Evolutionary conservation across 768 basidiomycete genomes (phyloP), one percentile per base, ranked within the genome.

Genomic region (Tephrocybe sp.): DNA sequence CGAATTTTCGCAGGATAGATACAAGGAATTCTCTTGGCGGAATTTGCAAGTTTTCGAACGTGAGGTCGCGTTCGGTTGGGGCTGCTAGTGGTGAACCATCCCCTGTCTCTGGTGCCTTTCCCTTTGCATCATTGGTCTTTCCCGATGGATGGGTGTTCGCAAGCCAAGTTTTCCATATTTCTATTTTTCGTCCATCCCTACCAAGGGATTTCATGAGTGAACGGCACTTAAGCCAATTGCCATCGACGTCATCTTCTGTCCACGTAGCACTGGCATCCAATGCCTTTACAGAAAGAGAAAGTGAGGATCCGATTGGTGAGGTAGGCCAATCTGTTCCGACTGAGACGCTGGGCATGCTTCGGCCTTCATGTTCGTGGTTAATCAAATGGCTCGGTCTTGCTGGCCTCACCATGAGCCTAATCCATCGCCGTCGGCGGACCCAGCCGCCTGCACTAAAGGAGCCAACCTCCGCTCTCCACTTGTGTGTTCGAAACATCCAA

Each of bases 341-440:
- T 2, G 48, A 45, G 17, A 51, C n/a, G 11, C 32, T 51, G 12
- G 41, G 32, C 12, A 52, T 30, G 34, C 38, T 49, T 40, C 46
- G 40, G 20, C 43, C 56, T 30, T 39, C 45, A 38, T 23, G 8
- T 42, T 48, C 43, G 41, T 67, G 53, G 35, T 53, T 47, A 36
- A 61, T 53, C 55, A 43, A 20, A 39, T 17, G 51, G 47, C 26
- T 7, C 26, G 48, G 44, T 49, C 51, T 64, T 11, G 74, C 79
- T 3, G 87, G 85, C 12, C 85, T 77, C 73, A 89, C 79, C 91
- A 92, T 92, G 22, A 92, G 73, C 43, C 90, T 77, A 31, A 93
- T 70, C 91, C 91, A 93, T n/a, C 86, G 73, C 41, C 90, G 75
- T 40, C 90, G 72, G 30, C 90, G 76, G 32, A 93, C 90, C 78